These are phyloP conservation scores for Diphasiastrum complanatum DNA, from an alignment of 83 land plant genomes.

Conservation along the genomic window DNA sequence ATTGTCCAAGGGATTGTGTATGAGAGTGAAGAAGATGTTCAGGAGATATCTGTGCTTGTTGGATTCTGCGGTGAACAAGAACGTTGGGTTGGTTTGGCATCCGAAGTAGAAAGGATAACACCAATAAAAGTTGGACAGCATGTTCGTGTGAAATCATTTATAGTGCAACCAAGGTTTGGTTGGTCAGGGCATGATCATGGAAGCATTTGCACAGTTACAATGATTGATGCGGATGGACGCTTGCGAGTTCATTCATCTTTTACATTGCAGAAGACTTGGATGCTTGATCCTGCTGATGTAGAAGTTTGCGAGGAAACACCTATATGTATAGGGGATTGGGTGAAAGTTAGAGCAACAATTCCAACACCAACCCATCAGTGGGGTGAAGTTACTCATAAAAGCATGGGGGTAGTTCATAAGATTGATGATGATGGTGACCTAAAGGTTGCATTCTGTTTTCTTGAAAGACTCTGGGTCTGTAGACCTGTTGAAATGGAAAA, in stretches of 20 bases:
- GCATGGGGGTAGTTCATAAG: constrained; percentile 86
- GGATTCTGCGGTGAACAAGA: constrained; percentile 95
- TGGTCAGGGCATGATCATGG: constrained; percentile 72
- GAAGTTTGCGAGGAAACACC: constrained; percentile 68
- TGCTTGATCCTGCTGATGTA: constrained; percentile 88
- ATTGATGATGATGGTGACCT: constrained; percentile 68
- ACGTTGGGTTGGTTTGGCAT: constrained; percentile 64
- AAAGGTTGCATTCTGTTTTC: constrained; percentile 83
- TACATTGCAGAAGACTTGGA: constrained; percentile 68
- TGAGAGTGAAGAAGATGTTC: constrained; percentile 40
- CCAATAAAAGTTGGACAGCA: constrained; percentile 51
- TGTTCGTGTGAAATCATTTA: constrained; percentile 50
- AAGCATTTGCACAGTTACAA: constrained; percentile 58
- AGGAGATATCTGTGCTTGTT: constrained; percentile 35
- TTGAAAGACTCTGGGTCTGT: constrained; percentile 85
- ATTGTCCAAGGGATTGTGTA: constrained; percentile 71
- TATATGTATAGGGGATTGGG: constrained; percentile 76
- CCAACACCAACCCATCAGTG: constrained; percentile 77
- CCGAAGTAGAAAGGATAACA: constrained; percentile 52
- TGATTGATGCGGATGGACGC: constrained; percentile 86
- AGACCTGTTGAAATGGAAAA: constrained; percentile 70
- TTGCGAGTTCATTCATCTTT: constrained; percentile 65
- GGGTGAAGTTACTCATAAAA: constrained; percentile 80
- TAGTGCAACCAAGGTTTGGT: constrained; percentile 86
- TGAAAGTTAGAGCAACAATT: constrained; percentile 52